Conservation (phyloP, 495 filamentous ascomycete species). For the Venustampulla echinocandica region DNA sequence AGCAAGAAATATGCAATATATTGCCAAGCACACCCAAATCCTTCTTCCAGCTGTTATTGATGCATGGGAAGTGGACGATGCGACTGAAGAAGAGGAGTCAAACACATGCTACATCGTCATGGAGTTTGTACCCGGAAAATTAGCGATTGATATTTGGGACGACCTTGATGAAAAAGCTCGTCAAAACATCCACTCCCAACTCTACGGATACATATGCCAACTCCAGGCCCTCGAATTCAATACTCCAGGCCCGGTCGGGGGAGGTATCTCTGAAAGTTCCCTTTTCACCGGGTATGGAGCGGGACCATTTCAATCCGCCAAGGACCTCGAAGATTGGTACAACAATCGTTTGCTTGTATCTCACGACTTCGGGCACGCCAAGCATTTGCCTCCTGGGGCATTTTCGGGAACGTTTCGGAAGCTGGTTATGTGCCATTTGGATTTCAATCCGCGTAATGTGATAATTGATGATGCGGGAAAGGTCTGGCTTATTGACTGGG, state of each 20-base stretch:
- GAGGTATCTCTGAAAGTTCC: conserved; percentile 19
- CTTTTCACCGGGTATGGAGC: conserved; percentile 28
- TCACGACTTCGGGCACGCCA: conserved; percentile 2
- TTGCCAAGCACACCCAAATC: neutral
- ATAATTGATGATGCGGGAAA: conserved; percentile 7
- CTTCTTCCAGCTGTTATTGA: conserved; percentile 1
- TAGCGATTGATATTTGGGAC: conserved; percentile 25
- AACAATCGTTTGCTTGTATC: conserved; percentile 18
- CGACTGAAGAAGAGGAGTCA: neutral
- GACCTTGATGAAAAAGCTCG: conserved; percentile 14
- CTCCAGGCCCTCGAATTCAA: conserved; percentile 21
- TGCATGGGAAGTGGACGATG: conserved; percentile 1
- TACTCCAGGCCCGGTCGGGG: conserved; percentile 25
- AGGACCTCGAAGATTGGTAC: conserved; percentile 27
- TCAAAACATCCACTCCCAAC: conserved; percentile 18
- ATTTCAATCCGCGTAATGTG: conserved; percentile 1
- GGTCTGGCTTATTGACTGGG: conserved; percentile 9
- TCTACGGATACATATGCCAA: conserved; percentile 21
- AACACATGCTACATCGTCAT: conserved; percentile 28
- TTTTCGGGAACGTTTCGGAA: neutral
- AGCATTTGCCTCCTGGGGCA: neutral
- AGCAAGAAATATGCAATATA: conserved; percentile 4
- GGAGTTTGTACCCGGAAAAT: conserved; percentile 26
- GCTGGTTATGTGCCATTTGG: conserved; percentile 8
- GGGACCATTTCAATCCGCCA: conserved; percentile 24